Base-by-base conservation (phyloP, 1,284 basidiomycete species). In the Clitocybe nebularis region DNA sequence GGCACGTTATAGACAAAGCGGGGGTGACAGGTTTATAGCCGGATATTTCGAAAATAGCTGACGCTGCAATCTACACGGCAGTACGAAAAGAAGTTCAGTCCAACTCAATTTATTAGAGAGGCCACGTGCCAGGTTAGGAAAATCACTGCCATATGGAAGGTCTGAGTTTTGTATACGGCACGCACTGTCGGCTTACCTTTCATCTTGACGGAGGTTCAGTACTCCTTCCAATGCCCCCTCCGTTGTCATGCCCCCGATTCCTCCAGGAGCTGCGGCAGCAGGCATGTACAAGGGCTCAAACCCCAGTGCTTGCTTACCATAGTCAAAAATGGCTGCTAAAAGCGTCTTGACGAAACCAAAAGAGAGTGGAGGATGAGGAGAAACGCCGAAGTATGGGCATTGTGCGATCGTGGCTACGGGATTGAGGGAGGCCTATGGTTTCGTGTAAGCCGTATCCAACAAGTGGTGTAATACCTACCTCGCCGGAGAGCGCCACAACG, bases 221-320 rank as follows among this genome's bases (percentile, higher is more conserved):
- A 60, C 41, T 1, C 58, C 57, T 13, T 43, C 26, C 4, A 46
- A 34, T 1, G 52, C 43, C 3, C 55, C 53, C 5, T 43, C 37
- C 1, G 48, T 46, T 2, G 53, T 52, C 13, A 61, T 44, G 2
- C 46, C 54, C 6, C 51, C 60, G n/a, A 57, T 44, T 17, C 44
- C 33, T 8, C 53, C 52, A 1, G 58, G 57, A 19, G 51, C 48
- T 5, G 55, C 45, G 17, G 54, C 55, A 38, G 57, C 44, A 26
- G 58, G 59, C n/a, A 68, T 62, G 40, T 67, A 68, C n/a, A 55
- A 32, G 3, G 67, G 66, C 1, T 44, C n/a, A 9, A 65, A 39
- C 0, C 64, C 63, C 1, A 68, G 8, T 1, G 53, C 36, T 46
- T 65, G 64, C 32, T 59, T 61, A 10, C 61, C 14, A 1, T 57